Percentiles rank a stretch among this genome's conserved stretches.
These are phyloP conservation scores for Tolypocladium album DNA, from an alignment of 2,329 filamentous ascomycete species.

Conservation along the genomic window DNA sequence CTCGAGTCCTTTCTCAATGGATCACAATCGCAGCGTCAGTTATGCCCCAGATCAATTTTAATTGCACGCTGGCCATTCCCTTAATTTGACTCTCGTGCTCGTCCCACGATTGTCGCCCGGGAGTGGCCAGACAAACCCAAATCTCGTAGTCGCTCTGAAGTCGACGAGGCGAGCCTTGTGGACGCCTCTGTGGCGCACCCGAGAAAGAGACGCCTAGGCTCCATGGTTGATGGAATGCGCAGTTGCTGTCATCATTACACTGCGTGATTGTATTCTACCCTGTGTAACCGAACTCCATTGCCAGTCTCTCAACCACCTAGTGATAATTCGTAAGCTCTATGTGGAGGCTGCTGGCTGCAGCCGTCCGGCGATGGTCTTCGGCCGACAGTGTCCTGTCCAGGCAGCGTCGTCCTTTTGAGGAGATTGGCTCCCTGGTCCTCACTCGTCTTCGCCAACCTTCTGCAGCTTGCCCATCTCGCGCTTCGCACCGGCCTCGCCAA, in stretches of 20 bases:
- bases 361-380: background rate
- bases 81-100: conserved; percentile 25
- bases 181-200: background rate
- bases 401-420: background rate
- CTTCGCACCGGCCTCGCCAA: conserved; percentile 88
- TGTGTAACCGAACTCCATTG: background rate
- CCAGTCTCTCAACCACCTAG: background rate
- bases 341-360: background rate
- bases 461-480: conserved; percentile 88
- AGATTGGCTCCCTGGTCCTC: conserved; percentile 10
- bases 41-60: conserved; percentile 65
- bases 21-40: conserved; percentile 57
- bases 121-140: conserved; percentile 32
- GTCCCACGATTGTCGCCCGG: conserved; percentile 18
- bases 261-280: background rate
- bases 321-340: background rate
- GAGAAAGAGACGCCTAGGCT: background rate
- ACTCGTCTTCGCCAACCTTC: conserved; percentile 75
- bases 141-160: background rate
- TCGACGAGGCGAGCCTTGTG: background rate
- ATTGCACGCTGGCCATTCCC: conserved; percentile 61
- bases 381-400: background rate
- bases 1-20: conserved; percentile 53
- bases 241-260: background rate
- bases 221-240: background rate